A percentile compares a stretch with the other conserved stretches of the same genome.
phyloP scores from a whole-genome alignment of 371 early-diverging fungal genomes.

The Zancudomyces culisetae region DNA sequence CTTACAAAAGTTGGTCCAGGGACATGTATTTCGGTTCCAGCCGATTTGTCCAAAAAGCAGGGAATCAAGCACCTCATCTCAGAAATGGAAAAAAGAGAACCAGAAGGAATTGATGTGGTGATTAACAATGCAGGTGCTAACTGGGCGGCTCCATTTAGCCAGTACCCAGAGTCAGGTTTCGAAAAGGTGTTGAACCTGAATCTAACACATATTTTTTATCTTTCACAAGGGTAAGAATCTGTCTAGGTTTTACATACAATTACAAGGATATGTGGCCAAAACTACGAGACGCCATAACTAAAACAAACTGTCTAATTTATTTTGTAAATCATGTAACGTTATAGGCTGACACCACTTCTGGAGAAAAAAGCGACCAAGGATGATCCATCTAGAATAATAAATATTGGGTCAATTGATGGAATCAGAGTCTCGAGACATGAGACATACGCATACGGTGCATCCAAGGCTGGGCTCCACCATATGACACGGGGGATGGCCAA shows the following conservation, averaged over 20 bases:
- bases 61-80: constrained; percentile 37
- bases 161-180: constrained; percentile 48
- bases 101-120: constrained; percentile 52
- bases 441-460: constrained; percentile 55
- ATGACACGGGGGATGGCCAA: constrained; percentile 46
- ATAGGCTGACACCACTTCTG: constrained; percentile 49
- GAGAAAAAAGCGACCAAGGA: constrained; percentile 34
- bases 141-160: constrained; percentile 41
- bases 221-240: constrained; percentile 35
- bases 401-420: constrained; percentile 30
- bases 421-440: constrained; percentile 31
- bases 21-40: constrained; percentile 47
- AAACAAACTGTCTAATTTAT: too few relatives aligned
- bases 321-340: background rate
- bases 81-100: constrained; percentile 36
- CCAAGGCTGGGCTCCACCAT: constrained; percentile 65
- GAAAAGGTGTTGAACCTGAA: constrained; percentile 74
- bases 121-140: constrained; percentile 75
- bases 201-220: constrained; percentile 60
- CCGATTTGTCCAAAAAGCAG: constrained; percentile 47
- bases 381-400: constrained; percentile 35
- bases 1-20: constrained; percentile 44
- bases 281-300: too few relatives aligned
- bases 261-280: too few relatives aligned
- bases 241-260: background rate